Evolutionary conservation across 169 alveolate species (phyloP).

Genomic region (Plasmodium coatneyi): DNA sequence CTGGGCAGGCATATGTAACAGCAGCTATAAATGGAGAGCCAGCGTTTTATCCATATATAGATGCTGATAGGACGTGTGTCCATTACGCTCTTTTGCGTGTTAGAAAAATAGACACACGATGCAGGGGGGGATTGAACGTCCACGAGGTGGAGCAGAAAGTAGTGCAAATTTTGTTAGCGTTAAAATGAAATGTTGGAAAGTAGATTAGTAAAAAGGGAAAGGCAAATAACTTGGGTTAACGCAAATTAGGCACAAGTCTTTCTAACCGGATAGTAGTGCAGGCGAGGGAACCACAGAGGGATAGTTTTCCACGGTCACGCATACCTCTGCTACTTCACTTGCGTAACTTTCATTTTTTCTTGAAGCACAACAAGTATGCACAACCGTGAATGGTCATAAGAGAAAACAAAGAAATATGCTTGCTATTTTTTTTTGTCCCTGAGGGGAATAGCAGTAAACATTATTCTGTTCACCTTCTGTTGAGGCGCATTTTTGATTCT

Average conservation of each 20-base stretch:
- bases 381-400: not conserved
- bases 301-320: not conserved
- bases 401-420: not conserved
- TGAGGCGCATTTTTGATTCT: not conserved
- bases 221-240: not conserved
- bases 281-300: not conserved
- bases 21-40: not conserved
- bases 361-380: not conserved
- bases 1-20: not conserved
- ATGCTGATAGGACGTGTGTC: not conserved
- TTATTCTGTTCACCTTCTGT: not conserved
- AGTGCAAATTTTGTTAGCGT: not conserved
- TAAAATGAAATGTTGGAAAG: not conserved
- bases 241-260: not conserved
- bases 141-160: not conserved
- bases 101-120: not conserved
- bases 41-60: not conserved
- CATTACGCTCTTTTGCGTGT: not conserved
- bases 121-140: not conserved
- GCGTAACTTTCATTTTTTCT: not conserved
- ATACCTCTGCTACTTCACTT: not conserved
- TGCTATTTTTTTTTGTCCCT: not conserved
- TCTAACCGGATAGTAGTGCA: not conserved
- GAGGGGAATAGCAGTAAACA: not conserved
- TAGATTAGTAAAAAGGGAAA: not conserved